Evolutionary conservation across 805 yeast genomes (phyloP).

Genomic region (Candida alai): DNA sequence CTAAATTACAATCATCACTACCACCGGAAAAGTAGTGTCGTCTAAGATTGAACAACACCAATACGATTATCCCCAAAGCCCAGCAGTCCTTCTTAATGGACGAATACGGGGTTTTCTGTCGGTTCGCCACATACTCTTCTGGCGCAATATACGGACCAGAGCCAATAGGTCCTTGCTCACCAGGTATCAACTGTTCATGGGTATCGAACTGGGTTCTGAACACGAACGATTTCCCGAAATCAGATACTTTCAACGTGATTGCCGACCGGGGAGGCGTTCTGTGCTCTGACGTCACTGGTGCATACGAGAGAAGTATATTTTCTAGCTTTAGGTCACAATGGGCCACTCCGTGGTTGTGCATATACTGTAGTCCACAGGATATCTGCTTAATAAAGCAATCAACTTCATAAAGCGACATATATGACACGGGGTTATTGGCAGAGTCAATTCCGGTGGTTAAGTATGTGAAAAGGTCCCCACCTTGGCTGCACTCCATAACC

Average conservation of each 20-base stretch:
- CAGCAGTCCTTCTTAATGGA: slow-evolving; percentile 70
- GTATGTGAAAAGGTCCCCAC: slow-evolving; percentile 35
- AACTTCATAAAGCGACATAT: slow-evolving; percentile 50
- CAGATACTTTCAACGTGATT: slow-evolving; percentile 42
- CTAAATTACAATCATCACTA: slow-evolving; percentile 7
- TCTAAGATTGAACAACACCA: slow-evolving; percentile 26
- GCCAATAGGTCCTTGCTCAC: slow-evolving; percentile 72
- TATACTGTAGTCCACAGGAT: slow-evolving; percentile 73
- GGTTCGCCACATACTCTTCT: slow-evolving; percentile 58
- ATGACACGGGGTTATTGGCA: slow-evolving; percentile 10
- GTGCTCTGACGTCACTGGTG: slow-evolving; percentile 1
- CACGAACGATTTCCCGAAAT: slow-evolving; percentile 90
- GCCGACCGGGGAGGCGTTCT: slow-evolving; percentile 9
- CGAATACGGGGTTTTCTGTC: slow-evolving; percentile 5
- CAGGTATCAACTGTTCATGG: slow-evolving; percentile 38
- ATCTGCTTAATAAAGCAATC: slow-evolving; percentile 90
- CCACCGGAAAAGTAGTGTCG: slow-evolving; percentile 20
- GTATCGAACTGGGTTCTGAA: slow-evolving; percentile 84
- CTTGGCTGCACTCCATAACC: slow-evolving; percentile 37
- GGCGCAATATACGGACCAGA: slow-evolving; percentile 92
- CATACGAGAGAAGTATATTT: slow-evolving; percentile 53
- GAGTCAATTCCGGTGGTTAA: slow-evolving; percentile 14
- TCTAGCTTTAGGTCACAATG: slow-evolving; percentile 93
- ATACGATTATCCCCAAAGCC: slow-evolving; percentile 67
- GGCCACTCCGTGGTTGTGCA: slow-evolving; percentile 90